phyloP scores from a whole-genome alignment of 2,329 filamentous ascomycete genomes.

The Botrytis sinoallii region DNA sequence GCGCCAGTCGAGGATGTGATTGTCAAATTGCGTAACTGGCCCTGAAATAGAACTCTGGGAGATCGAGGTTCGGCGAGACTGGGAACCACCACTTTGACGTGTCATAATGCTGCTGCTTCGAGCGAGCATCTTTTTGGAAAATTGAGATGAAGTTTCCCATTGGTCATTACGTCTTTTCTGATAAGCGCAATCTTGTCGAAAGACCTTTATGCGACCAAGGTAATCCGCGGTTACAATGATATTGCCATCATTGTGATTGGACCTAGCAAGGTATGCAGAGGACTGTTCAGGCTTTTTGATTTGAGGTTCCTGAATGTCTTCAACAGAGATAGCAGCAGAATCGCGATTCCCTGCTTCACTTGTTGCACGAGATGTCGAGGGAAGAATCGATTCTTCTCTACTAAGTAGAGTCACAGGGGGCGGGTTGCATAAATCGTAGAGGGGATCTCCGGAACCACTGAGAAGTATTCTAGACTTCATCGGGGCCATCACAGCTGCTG shows the following conservation, averaged over 20 bases:
- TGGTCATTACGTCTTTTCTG: constrained; percentile 71
- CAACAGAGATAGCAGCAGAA: constrained; percentile 23
- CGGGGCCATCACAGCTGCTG: constrained; percentile 83
- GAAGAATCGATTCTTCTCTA: constrained; percentile 59
- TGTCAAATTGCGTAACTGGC: constrained; percentile 52
- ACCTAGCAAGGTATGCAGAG: constrained; percentile 73
- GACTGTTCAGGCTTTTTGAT: constrained; percentile 59
- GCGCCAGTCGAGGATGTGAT: constrained; percentile 86
- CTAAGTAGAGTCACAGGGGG: constrained; percentile 82
- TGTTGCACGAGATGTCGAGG: constrained; percentile 41
- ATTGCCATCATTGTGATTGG: constrained; percentile 74
- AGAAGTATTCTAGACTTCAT: constrained; percentile 73
- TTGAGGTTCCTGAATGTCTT: constrained; percentile 34
- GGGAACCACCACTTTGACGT: constrained; percentile 46
- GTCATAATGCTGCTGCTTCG: constrained; percentile 41
- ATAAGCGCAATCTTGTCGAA: constrained; percentile 81
- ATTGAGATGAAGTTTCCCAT: constrained; percentile 74
- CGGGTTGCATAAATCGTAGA: constrained; percentile 96
- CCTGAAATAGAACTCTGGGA: constrained; percentile 36
- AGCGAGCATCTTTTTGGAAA: constrained; percentile 51
- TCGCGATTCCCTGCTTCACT: constrained; percentile 29
- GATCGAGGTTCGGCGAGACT: constrained; percentile 45
- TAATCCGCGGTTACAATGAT: constrained; percentile 92
- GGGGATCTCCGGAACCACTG: constrained; percentile 74
- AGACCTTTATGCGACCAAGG: constrained; percentile 86